These are phyloP conservation scores for Vitis rupestris DNA, from an alignment of 164 flowering plant species.

Conservation along the genomic window DNA sequence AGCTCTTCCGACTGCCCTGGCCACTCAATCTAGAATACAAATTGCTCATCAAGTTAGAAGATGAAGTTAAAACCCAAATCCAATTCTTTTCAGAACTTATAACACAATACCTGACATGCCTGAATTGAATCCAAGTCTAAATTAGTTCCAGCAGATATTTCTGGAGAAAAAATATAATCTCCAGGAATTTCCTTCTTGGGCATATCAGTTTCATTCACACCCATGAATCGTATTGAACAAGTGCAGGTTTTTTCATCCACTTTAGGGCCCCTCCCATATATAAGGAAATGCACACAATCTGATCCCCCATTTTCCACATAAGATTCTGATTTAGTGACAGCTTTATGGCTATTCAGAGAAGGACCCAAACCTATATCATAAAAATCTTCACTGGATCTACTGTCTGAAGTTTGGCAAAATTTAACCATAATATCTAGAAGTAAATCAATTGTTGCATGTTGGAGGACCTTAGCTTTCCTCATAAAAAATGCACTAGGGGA, in stretches of 20 bases:
- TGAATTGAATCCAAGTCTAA: slow-evolving; percentile 52
- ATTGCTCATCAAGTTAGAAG: too few species aligned
- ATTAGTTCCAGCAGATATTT: slow-evolving; percentile 61
- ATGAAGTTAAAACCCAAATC: neutral
- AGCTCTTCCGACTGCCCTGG: slow-evolving; percentile 98
- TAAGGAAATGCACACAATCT: slow-evolving; percentile 35
- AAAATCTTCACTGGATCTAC: slow-evolving; percentile 49
- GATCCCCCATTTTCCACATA: slow-evolving; percentile 55
- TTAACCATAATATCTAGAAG: slow-evolving; percentile 92
- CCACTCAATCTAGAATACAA: slow-evolving; percentile 64
- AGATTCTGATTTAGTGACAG: slow-evolving; percentile 49
- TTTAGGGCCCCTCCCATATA: slow-evolving; percentile 46
- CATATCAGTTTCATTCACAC: slow-evolving; percentile 27
- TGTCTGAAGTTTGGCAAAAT: slow-evolving; percentile 81
- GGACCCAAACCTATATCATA: slow-evolving; percentile 51
- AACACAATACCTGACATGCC: slow-evolving; percentile 58
- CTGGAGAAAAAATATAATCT: slow-evolving; percentile 63
- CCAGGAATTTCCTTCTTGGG: slow-evolving; percentile 49
- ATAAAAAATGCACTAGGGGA: slow-evolving; percentile 92
- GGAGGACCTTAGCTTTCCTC: slow-evolving; percentile 97
- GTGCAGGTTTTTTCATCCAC: slow-evolving; percentile 32
- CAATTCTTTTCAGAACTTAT: too few species aligned
- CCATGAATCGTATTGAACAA: slow-evolving; percentile 84
- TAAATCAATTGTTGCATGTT: slow-evolving; percentile 94
- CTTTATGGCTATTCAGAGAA: slow-evolving; percentile 45